Evolutionary conservation across 2,329 filamentous ascomycete species (phyloP).

Genomic region (Cladosporium halotolerans): DNA sequence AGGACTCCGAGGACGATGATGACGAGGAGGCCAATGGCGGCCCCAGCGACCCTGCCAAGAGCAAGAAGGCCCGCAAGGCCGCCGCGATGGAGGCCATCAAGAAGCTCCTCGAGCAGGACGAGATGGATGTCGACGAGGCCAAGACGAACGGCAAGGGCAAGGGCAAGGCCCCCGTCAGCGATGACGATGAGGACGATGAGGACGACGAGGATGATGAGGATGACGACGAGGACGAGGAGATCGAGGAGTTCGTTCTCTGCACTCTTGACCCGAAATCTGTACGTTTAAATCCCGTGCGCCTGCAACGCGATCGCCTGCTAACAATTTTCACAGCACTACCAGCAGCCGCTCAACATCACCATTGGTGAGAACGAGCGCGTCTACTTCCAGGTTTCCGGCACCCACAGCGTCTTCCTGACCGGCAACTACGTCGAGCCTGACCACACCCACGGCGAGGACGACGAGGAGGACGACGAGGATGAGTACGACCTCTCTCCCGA

Average conservation of each 20-base stretch:
- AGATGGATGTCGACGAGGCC: constrained; percentile 63
- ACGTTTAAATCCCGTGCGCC: constrained; percentile 32
- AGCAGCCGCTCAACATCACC: constrained; percentile 91
- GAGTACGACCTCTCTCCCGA: constrained; percentile 73
- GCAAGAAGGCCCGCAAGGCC: constrained; percentile 75
- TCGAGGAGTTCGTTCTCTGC: constrained; percentile 91
- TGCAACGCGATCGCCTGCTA: constrained; percentile 17
- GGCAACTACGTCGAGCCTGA: constrained; percentile 86
- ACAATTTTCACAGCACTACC: constrained; percentile 65
- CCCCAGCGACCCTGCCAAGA: constrained; percentile 84
- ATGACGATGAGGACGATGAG: constrained; percentile 44
- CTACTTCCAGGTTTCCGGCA: constrained; percentile 86
- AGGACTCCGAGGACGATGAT: constrained; percentile 45
- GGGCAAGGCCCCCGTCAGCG: constrained; percentile 62
- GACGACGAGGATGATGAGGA: constrained; percentile 49
- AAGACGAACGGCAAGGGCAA: constrained; percentile 57
- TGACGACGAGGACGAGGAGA: constrained; percentile 57
- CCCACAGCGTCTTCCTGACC: constrained; percentile 84
- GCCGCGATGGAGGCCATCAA: constrained; percentile 73
- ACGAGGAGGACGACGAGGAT: constrained; percentile 57
- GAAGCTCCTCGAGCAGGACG: constrained; percentile 55
- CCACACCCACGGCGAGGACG: constrained; percentile 50
- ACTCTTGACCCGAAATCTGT: constrained; percentile 91
- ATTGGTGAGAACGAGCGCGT: constrained; percentile 82
- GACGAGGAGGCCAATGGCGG: constrained; percentile 75